Evolutionary conservation across 176 grass and related monocot species (phyloP).

Genomic region (Thinopyrum elongatum): DNA sequence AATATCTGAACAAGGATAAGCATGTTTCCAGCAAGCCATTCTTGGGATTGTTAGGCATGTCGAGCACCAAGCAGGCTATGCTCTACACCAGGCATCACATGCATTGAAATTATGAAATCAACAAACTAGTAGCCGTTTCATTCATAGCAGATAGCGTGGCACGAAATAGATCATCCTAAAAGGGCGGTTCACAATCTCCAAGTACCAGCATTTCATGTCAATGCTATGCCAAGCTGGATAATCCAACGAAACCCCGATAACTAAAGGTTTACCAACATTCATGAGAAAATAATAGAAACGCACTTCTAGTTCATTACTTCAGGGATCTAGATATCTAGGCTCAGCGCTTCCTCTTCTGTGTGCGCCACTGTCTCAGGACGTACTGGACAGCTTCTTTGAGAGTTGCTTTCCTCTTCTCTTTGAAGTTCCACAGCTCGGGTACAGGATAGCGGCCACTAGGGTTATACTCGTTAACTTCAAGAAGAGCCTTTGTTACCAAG

Average conservation of each 20-base stretch:
- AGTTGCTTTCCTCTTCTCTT: slow-evolving; percentile 4
- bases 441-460: slow-evolving; percentile 36
- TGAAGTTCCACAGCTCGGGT: slow-evolving; percentile 39
- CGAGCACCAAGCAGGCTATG: too few species aligned
- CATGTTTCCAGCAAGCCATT: background rate
- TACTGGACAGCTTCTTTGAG: slow-evolving; percentile 25
- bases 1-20: background rate
- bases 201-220: background rate
- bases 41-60: background rate
- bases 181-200: background rate
- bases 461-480: slow-evolving; percentile 59
- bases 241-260: background rate
- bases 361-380: slow-evolving; percentile 17
- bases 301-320: background rate
- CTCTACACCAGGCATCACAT: too few species aligned
- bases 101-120: too few species aligned
- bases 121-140: background rate
- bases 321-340: background rate
- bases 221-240: background rate
- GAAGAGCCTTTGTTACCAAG: slow-evolving; percentile 37
- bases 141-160: background rate
- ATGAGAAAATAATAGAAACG: background rate
- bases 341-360: slow-evolving; percentile 21
- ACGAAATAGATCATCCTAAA: background rate
- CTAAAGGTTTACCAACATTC: background rate